Conservation (phyloP, 1,284 basidiomycete species). For the Bothia castanella region DNA sequence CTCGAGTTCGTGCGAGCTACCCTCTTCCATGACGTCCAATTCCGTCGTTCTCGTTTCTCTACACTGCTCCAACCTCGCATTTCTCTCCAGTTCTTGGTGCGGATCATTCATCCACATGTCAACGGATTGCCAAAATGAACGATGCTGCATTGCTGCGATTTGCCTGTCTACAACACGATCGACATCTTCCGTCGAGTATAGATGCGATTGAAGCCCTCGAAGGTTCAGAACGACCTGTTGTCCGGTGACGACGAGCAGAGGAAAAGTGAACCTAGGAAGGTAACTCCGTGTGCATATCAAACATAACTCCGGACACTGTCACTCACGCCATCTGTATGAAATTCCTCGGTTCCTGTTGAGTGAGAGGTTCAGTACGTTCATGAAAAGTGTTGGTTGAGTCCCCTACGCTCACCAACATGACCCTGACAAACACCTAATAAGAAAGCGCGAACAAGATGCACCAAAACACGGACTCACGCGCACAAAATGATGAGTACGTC, state of each 20-base stretch:
- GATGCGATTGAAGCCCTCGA: neutral
- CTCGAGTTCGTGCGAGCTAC: too few species aligned
- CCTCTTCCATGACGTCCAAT: neutral
- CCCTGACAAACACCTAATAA: too few species aligned
- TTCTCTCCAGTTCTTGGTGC: neutral
- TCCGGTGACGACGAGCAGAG: slow-evolving; percentile 4
- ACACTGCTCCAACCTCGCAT: neutral
- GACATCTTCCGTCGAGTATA: neutral
- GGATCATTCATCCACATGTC: slow-evolving; percentile 4
- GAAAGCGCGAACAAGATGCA: too few species aligned
- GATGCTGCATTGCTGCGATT: slow-evolving; percentile 1
- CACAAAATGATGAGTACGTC: too few species aligned
- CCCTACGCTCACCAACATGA: too few species aligned
- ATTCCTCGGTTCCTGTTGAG: too few species aligned
- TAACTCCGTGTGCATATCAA: neutral
- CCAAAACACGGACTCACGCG: too few species aligned
- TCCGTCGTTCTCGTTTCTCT: neutral
- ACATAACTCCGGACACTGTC: too few species aligned
- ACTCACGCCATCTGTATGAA: too few species aligned
- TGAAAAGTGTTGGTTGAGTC: too few species aligned
- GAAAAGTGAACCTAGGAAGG: slow-evolving; percentile 1
- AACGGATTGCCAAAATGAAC: slow-evolving; percentile 2
- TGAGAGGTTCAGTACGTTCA: too few species aligned
- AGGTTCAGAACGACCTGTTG: slow-evolving; percentile 13
- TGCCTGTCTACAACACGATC: neutral